phyloP scores from a whole-genome alignment of 2,329 filamentous ascomycete genomes.

The Fusarium austroafricanum region DNA sequence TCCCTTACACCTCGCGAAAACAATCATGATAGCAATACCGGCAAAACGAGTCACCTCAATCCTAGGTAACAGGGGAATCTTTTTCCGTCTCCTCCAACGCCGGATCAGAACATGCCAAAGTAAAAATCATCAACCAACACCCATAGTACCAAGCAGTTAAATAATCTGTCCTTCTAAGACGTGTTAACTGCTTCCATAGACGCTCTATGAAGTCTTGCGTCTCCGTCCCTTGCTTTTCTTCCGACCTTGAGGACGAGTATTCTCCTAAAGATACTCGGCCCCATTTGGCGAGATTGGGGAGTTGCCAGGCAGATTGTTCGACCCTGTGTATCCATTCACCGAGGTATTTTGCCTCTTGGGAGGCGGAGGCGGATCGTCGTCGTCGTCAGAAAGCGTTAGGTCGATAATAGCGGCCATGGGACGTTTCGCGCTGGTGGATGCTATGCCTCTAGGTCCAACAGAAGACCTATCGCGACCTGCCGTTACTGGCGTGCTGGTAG shows the following conservation, averaged over 20 bases:
- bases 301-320: constrained; percentile 37
- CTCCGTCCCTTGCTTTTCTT: constrained; percentile 26
- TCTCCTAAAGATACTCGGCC: constrained; percentile 41
- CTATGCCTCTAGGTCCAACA: constrained; percentile 50
- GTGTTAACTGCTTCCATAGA: constrained; percentile 3
- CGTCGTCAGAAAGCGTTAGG: constrained; percentile 64
- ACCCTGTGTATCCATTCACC: constrained; percentile 41
- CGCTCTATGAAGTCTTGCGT: constrained; percentile 31
- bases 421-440: constrained; percentile 59
- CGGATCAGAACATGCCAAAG: constrained; percentile 38
- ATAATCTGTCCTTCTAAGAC: not conserved
- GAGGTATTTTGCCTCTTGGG: constrained; percentile 59
- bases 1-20: constrained; percentile 40
- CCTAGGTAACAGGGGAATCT: constrained; percentile 46
- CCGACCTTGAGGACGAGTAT: constrained; percentile 19
- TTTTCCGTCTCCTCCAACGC: constrained; percentile 47
- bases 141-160: constrained; percentile 26
- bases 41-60: constrained; percentile 30
- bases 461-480: constrained; percentile 52
- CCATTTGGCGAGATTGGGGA: constrained; percentile 35
- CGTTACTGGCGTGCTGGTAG: constrained; percentile 54
- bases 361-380: constrained; percentile 62
- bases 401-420: constrained; percentile 67
- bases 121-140: constrained; percentile 40
- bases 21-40: constrained; percentile 32